phyloP scores from a whole-genome alignment of 1,284 basidiomycete species.

The Volvariella surrecta region DNA sequence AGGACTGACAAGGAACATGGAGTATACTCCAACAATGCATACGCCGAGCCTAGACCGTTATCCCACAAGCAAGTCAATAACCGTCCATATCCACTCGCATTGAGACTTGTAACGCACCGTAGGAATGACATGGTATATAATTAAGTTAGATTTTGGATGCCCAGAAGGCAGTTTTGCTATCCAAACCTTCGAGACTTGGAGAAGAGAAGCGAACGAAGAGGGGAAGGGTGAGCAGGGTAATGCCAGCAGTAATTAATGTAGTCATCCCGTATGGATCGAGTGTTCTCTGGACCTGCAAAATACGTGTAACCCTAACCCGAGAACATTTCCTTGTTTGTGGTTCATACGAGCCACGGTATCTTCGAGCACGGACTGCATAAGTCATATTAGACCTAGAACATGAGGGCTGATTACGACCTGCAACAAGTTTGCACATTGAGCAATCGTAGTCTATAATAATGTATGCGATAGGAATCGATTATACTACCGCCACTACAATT shows the following conservation, averaged over 20 bases:
- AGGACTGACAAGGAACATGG: constrained; percentile 60
- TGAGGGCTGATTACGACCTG: too few species aligned
- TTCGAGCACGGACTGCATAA: too few species aligned
- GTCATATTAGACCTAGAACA: too few species aligned
- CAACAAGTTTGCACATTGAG: too few species aligned
- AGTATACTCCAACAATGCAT: constrained; percentile 66
- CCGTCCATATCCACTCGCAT: background rate
- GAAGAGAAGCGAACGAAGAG: background rate
- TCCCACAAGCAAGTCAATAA: too few species aligned
- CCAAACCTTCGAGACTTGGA: background rate
- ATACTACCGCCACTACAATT: too few species aligned
- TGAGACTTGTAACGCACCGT: background rate
- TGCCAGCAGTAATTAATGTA: background rate
- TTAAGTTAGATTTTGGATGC: background rate
- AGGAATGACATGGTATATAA: background rate
- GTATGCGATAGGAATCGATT: too few species aligned
- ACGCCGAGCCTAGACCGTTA: constrained; percentile 40
- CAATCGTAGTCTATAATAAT: too few species aligned
- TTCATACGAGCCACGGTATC: too few species aligned
- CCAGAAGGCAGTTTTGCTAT: background rate
- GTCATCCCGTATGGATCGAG: background rate
- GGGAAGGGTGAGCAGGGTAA: background rate
- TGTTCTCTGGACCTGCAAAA: background rate
- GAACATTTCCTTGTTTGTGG: background rate
- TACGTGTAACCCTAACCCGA: constrained; percentile 2